Evolutionary conservation across 805 yeast species (phyloP), one percentile per base, ranked within the genome.

Genomic region (Yamadazyma insecticola): DNA sequence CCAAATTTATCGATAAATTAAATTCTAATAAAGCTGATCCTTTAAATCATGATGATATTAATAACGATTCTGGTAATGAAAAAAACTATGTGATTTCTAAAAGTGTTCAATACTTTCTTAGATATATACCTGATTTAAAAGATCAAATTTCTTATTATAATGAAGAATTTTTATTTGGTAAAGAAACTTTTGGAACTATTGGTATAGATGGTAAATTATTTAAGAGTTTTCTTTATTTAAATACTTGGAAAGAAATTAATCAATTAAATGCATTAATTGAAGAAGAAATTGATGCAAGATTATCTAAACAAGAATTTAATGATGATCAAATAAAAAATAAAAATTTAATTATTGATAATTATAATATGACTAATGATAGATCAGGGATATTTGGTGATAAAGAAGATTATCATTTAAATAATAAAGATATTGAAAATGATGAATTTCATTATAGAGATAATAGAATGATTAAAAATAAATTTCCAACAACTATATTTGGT

Each of bases 1-100:
- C 76, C n/a, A 67, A 69, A 33, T 56, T 76, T 26, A 70, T 77
- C 16, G 81, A 78, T 30, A 59, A 63, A 35, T 25, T 52, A 21
- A 50, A 57, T 32, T 51, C 56, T 11, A 55, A 56, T 16, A 57
- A 52, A 28, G 35, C 50, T 24, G 47, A 41, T 15, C 50, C 61
- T 1, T 38, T 63, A 1, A 50, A 55, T 11, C 55, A 60, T 9
- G 43, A 51, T 28, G 67, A 63, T 28, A 58, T 66, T 36, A 63
- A 65, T 37, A n/a, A n/a, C n/a, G 60, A 58, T 26, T 56, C 66
- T 5, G 45, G 51, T 26, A 41, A 52, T 9, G 53, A 52, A 24
- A 42, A 50, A 18, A 54, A 61, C 30, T 66, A 62, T 38, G 57
- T 60, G 9, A 51, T 66, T 10, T 60, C 69, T 4, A 51, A 49